Percentiles rank a stretch among this genome's conserved stretches.
Conservation (phyloP, 768 basidiomycete genomes). For the Pleurotus djamor region DNA sequence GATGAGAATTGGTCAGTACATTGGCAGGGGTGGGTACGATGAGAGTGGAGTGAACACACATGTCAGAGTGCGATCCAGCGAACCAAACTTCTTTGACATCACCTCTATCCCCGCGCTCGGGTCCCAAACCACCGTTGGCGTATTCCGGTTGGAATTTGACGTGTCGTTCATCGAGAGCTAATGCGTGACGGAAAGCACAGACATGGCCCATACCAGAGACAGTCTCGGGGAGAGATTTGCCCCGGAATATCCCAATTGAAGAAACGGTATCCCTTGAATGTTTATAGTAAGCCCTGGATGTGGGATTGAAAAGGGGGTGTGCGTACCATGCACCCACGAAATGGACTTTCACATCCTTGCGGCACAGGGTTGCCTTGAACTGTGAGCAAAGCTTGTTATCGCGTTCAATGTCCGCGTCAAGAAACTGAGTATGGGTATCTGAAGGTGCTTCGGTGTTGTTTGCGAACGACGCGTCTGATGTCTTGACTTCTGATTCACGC, state of each 20-base stretch:
- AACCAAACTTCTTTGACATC: slow-evolving; percentile 30
- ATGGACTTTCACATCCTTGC: slow-evolving; percentile 30
- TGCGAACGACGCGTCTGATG: too few species aligned
- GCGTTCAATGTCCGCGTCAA: too few species aligned
- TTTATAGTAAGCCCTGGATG: neutral
- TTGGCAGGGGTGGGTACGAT: neutral
- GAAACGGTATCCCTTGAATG: slow-evolving; percentile 43
- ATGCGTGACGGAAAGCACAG: slow-evolving; percentile 41
- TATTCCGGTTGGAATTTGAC: slow-evolving; percentile 47
- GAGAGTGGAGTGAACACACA: slow-evolving; percentile 16
- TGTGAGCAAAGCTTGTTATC: slow-evolving; percentile 11
- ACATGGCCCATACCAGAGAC: slow-evolving; percentile 24
- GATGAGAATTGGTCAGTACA: too few species aligned
- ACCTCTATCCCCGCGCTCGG: neutral
- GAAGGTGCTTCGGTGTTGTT: too few species aligned
- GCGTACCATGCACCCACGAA: slow-evolving; percentile 43
- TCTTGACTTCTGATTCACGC: too few species aligned
- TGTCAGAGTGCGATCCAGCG: slow-evolving; percentile 24
- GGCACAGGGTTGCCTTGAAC: slow-evolving; percentile 17
- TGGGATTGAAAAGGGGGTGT: neutral
- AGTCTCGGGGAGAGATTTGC: slow-evolving; percentile 27
- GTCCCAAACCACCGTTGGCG: slow-evolving; percentile 7
- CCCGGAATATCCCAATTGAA: slow-evolving; percentile 33
- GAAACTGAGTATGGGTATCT: too few species aligned
- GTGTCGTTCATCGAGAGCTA: slow-evolving; percentile 44